Evolutionary conservation across 1,139 yeast species (phyloP).

Genomic region (Suhomyces bokatorum): DNA sequence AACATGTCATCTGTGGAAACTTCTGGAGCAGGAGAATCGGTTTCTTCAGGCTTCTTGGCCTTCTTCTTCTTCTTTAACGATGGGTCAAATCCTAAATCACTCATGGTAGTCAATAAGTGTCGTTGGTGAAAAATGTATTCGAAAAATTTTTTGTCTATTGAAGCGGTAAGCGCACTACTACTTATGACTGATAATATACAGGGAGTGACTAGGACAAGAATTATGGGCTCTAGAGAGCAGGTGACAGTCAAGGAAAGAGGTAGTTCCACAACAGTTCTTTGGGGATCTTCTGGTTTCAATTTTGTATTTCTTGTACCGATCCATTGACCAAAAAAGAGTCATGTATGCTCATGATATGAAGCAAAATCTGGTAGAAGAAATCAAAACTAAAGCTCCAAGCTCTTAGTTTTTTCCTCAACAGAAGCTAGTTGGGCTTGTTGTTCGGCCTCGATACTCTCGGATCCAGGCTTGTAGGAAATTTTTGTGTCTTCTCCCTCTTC

Average conservation of each 20-base stretch:
- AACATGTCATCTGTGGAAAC: slow-evolving; percentile 50
- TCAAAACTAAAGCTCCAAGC: slow-evolving; percentile 8
- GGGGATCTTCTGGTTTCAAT: neutral
- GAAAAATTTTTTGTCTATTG: slow-evolving; percentile 11
- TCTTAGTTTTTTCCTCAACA: slow-evolving; percentile 20
- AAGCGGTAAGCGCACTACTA: slow-evolving; percentile 10
- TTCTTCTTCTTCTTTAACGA: slow-evolving; percentile 82
- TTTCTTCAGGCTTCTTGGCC: slow-evolving; percentile 43
- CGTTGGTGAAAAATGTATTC: neutral
- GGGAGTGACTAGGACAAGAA: neutral
- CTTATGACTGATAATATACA: slow-evolving; percentile 7
- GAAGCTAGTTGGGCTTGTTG: slow-evolving; percentile 31
- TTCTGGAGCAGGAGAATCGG: slow-evolving; percentile 34
- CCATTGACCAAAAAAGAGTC: too few relatives aligned
- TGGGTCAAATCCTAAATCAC: slow-evolving; percentile 77
- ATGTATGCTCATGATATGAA: too few relatives aligned
- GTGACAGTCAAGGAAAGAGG: neutral
- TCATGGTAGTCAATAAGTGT: slow-evolving; percentile 27
- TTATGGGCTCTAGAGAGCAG: neutral
- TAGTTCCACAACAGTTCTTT: too few relatives aligned
- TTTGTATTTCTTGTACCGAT: too few relatives aligned
- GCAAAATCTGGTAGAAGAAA: too few relatives aligned
- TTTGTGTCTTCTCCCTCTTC: slow-evolving; percentile 48
- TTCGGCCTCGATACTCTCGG: slow-evolving; percentile 50
- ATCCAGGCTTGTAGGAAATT: slow-evolving; percentile 49